Base-by-base conservation (phyloP, 2,329 filamentous ascomycete species). In the Arthrobotrys pseudoclavata region DNA sequence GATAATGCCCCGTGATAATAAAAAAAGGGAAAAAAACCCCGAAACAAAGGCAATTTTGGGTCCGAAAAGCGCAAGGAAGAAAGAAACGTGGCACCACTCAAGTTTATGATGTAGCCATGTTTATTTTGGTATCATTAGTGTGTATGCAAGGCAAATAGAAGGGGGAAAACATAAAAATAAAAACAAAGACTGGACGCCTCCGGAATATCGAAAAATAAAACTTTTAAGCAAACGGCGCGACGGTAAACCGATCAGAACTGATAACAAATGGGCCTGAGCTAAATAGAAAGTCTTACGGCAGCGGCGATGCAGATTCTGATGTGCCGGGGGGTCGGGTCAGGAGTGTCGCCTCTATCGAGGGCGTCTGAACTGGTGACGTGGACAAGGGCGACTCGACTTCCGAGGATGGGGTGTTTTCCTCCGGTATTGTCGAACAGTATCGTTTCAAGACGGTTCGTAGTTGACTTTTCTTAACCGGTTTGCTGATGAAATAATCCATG, bases 401-500 rank as follows among this genome's bases (percentile, higher is more conserved):
- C 4, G 74, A 77, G 10, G 67, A 69, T 24, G 74, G 74, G 4
- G 74, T 77, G 5, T 69, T 61, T 34, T 81, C 80, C 50, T 80
- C 80, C 3, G 76, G 76, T 26, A 80, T 80, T 1, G 77, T 80
- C n/a, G 80, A 79, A 26, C 80, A 81, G 52, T 81, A 81, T 12
- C 76, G 79, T 29, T 79, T 79, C 20, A 82, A 24, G 0, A 82
- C 81, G 7, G 76, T 76, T 26, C 79, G 79, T 31, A 82, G 55
- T 63, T 81, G 74, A 15, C 77, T 79, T 50, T 80, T 79, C 31
- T 80, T 79, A 13, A 82, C 81, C 0, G 89, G 89, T 83, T 91
- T 91, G 47, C 87, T 87, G 31, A 97, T 86, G 83, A 97, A 97
- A 85, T 94, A 93, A 82, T 97, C 89, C 94, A 97, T 97, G 69